These are phyloP conservation scores for Wallacemonas collosoma DNA, from an alignment of 208 protist genomes.

Conservation along the genomic window DNA sequence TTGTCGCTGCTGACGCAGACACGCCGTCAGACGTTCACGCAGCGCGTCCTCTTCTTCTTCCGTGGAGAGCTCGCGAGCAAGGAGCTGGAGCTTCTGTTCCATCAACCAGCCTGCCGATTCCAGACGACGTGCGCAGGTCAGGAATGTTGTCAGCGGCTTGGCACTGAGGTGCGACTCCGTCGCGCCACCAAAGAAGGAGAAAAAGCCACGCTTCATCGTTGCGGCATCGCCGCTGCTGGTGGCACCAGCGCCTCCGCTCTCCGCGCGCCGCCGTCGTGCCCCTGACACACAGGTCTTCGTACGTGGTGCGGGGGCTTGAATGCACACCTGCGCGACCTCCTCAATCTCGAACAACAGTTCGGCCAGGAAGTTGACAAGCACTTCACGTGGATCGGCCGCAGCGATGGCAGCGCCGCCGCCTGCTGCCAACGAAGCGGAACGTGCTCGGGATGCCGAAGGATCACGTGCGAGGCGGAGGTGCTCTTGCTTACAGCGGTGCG, in stretches of 20 bases:
- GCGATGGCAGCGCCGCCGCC: constrained; percentile 23
- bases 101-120: constrained; percentile 30
- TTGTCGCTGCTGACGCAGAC: neutral
- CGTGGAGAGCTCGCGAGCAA: constrained; percentile 46
- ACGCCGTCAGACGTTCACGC: constrained; percentile 16
- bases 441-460: constrained; percentile 5
- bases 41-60: constrained; percentile 44
- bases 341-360: constrained; percentile 46
- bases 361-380: constrained; percentile 32
- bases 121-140: constrained; percentile 38
- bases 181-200: constrained; percentile 67
- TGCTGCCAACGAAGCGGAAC: constrained; percentile 1
- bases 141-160: constrained; percentile 61
- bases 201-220: constrained; percentile 32
- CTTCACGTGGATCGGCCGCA: constrained; percentile 29
- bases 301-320: constrained; percentile 41
- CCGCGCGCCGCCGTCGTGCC: neutral
- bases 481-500: constrained; percentile 16
- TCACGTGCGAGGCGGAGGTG: constrained; percentile 7
- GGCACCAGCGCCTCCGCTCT: too few relatives aligned
- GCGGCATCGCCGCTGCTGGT: neutral
- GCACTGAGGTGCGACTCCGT: constrained; percentile 61
- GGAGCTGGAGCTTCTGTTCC: constrained; percentile 56
- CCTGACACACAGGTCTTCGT: neutral
- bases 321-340: constrained; percentile 47